Evolutionary conservation across 1,284 basidiomycete genomes (phyloP), one percentile per base, ranked within the genome.

Genomic region (Salmacisia buchloeana): DNA sequence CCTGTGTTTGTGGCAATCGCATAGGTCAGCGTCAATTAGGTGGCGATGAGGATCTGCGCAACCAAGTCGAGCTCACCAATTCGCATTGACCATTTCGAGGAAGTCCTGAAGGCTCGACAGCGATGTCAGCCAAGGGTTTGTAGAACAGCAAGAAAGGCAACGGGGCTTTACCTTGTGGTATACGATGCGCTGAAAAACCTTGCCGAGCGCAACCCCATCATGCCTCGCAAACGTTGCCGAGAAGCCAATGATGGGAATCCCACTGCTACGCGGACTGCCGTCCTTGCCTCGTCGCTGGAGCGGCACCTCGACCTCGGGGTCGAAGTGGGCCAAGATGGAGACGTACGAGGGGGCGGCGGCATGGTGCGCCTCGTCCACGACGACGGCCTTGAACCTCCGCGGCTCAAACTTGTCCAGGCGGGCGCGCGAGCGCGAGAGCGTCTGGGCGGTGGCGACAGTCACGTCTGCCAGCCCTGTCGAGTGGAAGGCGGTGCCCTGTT

Each of bases 221-320:
- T 94, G 91, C 25, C 94, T 85, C 69, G 87, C 88, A 81, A 97
- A 96, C 0, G 94, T 98, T 0, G 94, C 94, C 39, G 91, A 93
- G 80, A 98, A 97, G 0, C 94, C 94, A 60, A 98, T 85, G 65
- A 97, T 87, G 2, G 94, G 93, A 21, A 94, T 85, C 33, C 29
- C 21, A 21, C 13, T 43, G 33, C 25, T 59, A n/a, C 27, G 38
- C 35, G 31, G 6, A 36, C 38, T 43, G 46, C 34, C 41, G 10
- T 34, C 35, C 12, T 60, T 23, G 21, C 4, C 21, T 23, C 56
- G 33, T 33, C 6, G 27, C 34, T 38, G 58, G 34, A 45, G 58
- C 52, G 15, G 58, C 29, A 31, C 23, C 13, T 9, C 59, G 49
- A 83, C 68, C 3, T 60, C 63, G 4, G 83, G 61, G 70, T 92